These are phyloP conservation scores for Talaromyces marneffei DNA, from an alignment of 2,329 filamentous ascomycete species.

Conservation along the genomic window DNA sequence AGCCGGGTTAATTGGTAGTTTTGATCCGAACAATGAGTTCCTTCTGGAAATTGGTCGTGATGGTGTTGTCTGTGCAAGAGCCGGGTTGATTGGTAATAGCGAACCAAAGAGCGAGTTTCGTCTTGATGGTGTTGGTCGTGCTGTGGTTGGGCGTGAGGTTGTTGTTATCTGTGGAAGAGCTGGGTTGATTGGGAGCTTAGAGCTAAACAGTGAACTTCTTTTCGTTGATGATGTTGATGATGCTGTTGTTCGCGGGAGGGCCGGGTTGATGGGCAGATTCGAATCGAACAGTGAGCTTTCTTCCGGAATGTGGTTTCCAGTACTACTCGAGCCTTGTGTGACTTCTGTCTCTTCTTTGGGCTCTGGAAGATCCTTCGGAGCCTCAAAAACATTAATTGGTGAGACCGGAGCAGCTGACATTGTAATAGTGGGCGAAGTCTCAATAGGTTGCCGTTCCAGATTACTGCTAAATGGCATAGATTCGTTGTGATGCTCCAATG, in stretches of 20 bases:
- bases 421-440: background rate
- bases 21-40: conserved; percentile 1
- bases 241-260: conserved; percentile 15
- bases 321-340: background rate
- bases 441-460: background rate
- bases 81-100: conserved; percentile 13
- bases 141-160: background rate
- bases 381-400: background rate
- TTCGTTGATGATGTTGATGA: background rate
- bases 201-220: conserved; percentile 6
- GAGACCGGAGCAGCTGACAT: background rate
- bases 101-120: conserved; percentile 4
- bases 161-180: conserved; percentile 3
- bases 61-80: conserved; percentile 14
- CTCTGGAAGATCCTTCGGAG: background rate
- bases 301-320: background rate
- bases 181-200: conserved; percentile 15
- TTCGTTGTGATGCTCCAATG: conserved; percentile 6
- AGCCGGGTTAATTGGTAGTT: background rate
- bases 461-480: background rate
- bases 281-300: conserved; percentile 2
- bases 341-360: background rate
- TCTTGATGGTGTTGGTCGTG: conserved; percentile 15
- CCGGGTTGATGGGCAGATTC: conserved; percentile 14
- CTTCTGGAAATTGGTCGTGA: conserved; percentile 9